Conservation (phyloP, 176 grass and related monocot species). For the Aegilops bicornis region DNA sequence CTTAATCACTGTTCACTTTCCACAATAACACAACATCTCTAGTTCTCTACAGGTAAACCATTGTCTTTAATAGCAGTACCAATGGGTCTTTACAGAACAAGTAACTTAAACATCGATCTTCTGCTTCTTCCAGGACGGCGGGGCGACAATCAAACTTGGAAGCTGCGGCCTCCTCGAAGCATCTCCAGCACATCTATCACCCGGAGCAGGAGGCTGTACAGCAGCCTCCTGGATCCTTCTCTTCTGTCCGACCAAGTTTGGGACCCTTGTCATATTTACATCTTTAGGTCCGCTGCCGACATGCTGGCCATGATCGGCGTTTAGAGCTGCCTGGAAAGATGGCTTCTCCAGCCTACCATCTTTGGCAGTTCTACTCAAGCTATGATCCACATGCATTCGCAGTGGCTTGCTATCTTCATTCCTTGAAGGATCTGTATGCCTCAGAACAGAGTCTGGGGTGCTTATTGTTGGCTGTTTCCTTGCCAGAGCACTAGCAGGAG, state of each 20-base stretch:
- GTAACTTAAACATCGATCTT: slow-evolving; percentile 19
- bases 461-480: slow-evolving; percentile 25
- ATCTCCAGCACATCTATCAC: slow-evolving; percentile 16
- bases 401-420: slow-evolving; percentile 8
- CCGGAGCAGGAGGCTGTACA: slow-evolving; percentile 2
- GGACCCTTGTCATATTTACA: slow-evolving; percentile 16
- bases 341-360: slow-evolving; percentile 13
- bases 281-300: not conserved
- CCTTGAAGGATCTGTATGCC: slow-evolving; percentile 28
- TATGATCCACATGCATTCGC: slow-evolving; percentile 7
- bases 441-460: slow-evolving; percentile 29
- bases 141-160: slow-evolving; percentile 23
- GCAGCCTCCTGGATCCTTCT: slow-evolving; percentile 41
- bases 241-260: slow-evolving; percentile 42
- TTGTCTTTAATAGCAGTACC: slow-evolving; percentile 11
- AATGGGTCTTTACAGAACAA: slow-evolving; percentile 10
- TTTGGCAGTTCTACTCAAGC: not conserved
- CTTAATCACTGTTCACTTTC: slow-evolving; percentile 6
- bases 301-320: not conserved
- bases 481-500: not conserved
- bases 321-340: slow-evolving; percentile 20
- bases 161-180: slow-evolving; percentile 35
- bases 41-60: not conserved
- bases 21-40: not conserved
- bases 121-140: slow-evolving; percentile 41